These are phyloP conservation scores for Pichia cephalocereana DNA, from an alignment of 805 yeast genomes.

Conservation along the genomic window DNA sequence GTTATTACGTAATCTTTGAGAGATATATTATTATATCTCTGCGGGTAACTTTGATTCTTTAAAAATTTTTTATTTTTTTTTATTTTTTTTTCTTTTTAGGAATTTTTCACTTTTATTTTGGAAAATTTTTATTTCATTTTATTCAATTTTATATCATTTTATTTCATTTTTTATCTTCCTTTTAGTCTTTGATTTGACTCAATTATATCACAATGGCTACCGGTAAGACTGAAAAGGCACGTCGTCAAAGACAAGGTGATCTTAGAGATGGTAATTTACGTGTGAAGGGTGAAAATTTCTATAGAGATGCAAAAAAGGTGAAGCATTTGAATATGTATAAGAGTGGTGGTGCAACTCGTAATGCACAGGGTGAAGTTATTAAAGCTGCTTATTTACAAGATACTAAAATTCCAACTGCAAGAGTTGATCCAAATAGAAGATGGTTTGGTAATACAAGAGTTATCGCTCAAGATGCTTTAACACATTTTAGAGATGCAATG, in stretches of 20 bases:
- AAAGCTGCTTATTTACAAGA: constrained; percentile 85
- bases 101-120: too few relatives aligned
- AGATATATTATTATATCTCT: too few relatives aligned
- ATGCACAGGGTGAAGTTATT: constrained; percentile 79
- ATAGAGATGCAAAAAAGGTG: constrained; percentile 88
- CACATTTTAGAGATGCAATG: constrained; percentile 90
- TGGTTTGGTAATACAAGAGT: constrained; percentile 99
- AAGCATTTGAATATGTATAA: constrained; percentile 89
- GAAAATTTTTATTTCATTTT: neutral
- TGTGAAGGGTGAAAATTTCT: constrained; percentile 95
- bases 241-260: constrained; percentile 78
- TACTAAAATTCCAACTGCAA: constrained; percentile 78
- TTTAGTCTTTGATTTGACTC: neutral
- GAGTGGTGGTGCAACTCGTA: constrained; percentile 78
- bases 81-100: neutral
- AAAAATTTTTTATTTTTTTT: neutral
- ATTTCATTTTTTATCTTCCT: neutral
- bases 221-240: constrained; percentile 80
- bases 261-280: constrained; percentile 83
- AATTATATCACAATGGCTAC: constrained; percentile 59
- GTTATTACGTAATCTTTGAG: too few relatives aligned
- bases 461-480: constrained; percentile 90
- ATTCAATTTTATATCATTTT: too few relatives aligned
- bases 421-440: constrained; percentile 92
- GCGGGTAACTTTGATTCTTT: too few relatives aligned